These are phyloP conservation scores for Auriculariales sp. DNA, from an alignment of 768 basidiomycete species.

Conservation along the genomic window DNA sequence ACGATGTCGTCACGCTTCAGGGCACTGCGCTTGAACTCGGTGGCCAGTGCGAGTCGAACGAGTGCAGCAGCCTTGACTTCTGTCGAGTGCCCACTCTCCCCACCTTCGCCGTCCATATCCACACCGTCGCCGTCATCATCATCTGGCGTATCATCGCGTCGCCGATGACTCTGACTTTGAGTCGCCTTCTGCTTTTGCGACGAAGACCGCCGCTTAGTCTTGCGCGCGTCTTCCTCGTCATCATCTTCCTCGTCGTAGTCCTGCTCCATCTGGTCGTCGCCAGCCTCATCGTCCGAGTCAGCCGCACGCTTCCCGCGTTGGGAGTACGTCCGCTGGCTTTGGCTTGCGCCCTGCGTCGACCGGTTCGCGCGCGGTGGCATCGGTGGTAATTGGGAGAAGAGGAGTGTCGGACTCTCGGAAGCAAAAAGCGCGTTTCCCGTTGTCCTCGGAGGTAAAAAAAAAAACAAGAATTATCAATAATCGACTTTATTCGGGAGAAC, in stretches of 20 bases:
- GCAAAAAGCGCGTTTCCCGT: too few species aligned
- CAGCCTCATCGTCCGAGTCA: not conserved
- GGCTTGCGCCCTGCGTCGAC: too few species aligned
- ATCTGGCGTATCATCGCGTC: not conserved
- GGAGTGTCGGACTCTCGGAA: too few species aligned
- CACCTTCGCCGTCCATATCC: not conserved
- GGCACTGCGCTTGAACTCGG: constrained; percentile 51
- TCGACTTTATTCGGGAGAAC: too few species aligned
- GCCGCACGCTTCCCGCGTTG: not conserved
- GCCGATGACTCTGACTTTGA: not conserved
- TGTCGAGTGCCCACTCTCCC: not conserved
- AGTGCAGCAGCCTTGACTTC: constrained; percentile 44
- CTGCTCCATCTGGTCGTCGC: not conserved
- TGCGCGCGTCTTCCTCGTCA: not conserved
- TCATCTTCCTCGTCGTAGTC: not conserved
- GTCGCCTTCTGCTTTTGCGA: not conserved
- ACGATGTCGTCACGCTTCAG: constrained; percentile 73
- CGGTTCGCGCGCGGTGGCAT: too few species aligned
- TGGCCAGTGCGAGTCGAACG: constrained; percentile 70
- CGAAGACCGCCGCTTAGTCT: not conserved
- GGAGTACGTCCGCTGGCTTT: too few species aligned
- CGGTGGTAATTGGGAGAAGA: too few species aligned
- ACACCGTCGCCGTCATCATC: not conserved
- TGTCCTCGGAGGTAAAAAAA: too few species aligned
- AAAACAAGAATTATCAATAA: too few species aligned